Base-by-base conservation (phyloP, 371 early-diverging fungal species). In the Hamiltosporidium tvaerminnensis region DNA sequence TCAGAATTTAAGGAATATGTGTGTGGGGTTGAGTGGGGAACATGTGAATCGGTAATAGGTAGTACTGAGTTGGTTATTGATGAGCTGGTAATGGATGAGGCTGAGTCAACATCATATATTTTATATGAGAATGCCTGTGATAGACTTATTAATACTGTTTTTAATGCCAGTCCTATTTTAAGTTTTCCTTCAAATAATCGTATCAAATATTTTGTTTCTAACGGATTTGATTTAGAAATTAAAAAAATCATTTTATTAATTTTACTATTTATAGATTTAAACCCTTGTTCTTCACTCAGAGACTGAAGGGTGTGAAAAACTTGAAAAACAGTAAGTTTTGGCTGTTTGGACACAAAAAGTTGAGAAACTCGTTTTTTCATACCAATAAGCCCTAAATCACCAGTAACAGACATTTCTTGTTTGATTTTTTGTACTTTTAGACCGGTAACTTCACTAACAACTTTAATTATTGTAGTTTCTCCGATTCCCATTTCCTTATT, bases 361-460 rank as follows among this genome's bases (percentile, higher is more conserved):
- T 63, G 66, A n/a, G 55, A 31, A 32, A 23, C 23, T 38, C 61
- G 58, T 33, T 61, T 53, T 41, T 59, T 62, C 58, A 65, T 65
- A 84, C 86, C 75, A 14, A 75, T 64, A 10, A 47, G 53, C 0
- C 74, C 76, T 16, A 72, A 57, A 65, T 80, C 80, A 30, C 80
- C 80, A 33, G 14, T 50, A 57, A 70, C 69, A 38, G 38, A 59
- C 53, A 57, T 65, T 67, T 67, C 69, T 38, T 65, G 44, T 58
- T 59, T 69, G 1, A 80, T 30, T 23, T 2, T 53, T 47, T 66
- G 64, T 4, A 59, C 34, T 16, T 63, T 60, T 16, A 52, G n/a
- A 33, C 67, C 52, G 3, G 68, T 71, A 41, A 41, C 54, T 52
- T 72, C 71, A 52, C 59, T 35, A 47, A 77, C 54, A 9, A 70